phyloP scores from a whole-genome alignment of 495 filamentous ascomycete genomes.

The Talaromyces adpressus region DNA sequence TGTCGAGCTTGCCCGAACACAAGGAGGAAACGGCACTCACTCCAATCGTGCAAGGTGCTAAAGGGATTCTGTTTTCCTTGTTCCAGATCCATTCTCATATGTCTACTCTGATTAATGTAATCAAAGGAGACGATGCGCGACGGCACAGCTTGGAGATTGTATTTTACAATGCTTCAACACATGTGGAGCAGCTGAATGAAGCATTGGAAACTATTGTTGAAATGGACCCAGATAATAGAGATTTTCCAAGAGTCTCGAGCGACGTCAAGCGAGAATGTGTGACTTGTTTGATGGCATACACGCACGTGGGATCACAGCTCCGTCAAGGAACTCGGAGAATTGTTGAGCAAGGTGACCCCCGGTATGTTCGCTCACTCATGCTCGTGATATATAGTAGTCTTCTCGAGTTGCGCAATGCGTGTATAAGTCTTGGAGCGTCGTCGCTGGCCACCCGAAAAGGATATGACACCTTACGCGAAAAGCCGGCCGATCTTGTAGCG shows the following conservation, averaged over 20 bases:
- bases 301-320: conserved; percentile 64
- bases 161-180: conserved; percentile 67
- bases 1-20: conserved; percentile 79
- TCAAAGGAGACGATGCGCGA: conserved; percentile 58
- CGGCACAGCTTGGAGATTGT: conserved; percentile 69
- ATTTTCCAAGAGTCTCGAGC: conserved; percentile 36
- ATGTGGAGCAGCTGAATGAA: conserved; percentile 68
- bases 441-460: conserved; percentile 19
- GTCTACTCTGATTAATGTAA: conserved; percentile 62
- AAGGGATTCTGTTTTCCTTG: conserved; percentile 81
- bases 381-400: conserved; percentile 74
- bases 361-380: conserved; percentile 75
- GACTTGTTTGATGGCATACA: conserved; percentile 70
- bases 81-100: conserved; percentile 74
- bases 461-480: conserved; percentile 15
- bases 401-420: conserved; percentile 61
- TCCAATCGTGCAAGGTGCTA: conserved; percentile 69
- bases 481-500: conserved; percentile 19
- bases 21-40: conserved; percentile 53
- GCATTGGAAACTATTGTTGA: conserved; percentile 61
- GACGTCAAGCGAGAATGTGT: conserved; percentile 60
- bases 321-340: conserved; percentile 63
- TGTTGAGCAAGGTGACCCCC: conserved; percentile 64
- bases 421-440: conserved; percentile 32
- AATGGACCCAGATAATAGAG: conserved; percentile 25